Conservation (phyloP, 495 filamentous ascomycete species). For the Delitschia confertaspora region DNA sequence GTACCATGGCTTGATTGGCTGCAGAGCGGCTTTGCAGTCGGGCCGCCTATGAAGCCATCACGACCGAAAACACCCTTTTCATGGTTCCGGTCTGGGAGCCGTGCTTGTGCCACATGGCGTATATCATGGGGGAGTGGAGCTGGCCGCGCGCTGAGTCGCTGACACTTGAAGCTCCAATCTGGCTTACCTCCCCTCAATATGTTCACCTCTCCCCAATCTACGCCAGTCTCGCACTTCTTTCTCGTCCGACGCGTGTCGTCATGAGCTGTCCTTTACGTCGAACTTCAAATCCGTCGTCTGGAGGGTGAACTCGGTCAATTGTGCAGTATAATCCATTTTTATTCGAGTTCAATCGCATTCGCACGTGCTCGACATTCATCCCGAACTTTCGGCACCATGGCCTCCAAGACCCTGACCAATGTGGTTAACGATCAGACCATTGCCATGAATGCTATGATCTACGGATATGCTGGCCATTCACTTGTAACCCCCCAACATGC, state of each 20-base stretch:
- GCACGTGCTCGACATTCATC: not conserved
- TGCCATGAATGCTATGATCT: conserved; percentile 36
- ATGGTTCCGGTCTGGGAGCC: too few species aligned
- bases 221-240: conserved; percentile 5
- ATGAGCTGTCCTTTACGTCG: not conserved
- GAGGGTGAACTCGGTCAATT: not conserved
- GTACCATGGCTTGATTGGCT: conserved; percentile 18
- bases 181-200: conserved; percentile 4
- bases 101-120: too few species aligned
- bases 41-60: conserved; percentile 18
- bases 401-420: conserved; percentile 24
- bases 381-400: conserved; percentile 14
- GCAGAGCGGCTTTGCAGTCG: not conserved
- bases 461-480: conserved; percentile 35
- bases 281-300: not conserved
- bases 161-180: conserved; percentile 14
- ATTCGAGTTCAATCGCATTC: not conserved
- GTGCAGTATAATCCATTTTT: not conserved
- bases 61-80: conserved; percentile 2
- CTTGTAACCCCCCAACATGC: conserved; percentile 33
- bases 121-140: conserved; percentile 12
- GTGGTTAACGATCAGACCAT: conserved; percentile 30
- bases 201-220: not conserved
- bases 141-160: conserved; percentile 22
- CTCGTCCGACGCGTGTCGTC: not conserved